These are phyloP conservation scores for Calonectria multiphialidica DNA, from an alignment of 2,329 filamentous ascomycete species.

Conservation along the genomic window DNA sequence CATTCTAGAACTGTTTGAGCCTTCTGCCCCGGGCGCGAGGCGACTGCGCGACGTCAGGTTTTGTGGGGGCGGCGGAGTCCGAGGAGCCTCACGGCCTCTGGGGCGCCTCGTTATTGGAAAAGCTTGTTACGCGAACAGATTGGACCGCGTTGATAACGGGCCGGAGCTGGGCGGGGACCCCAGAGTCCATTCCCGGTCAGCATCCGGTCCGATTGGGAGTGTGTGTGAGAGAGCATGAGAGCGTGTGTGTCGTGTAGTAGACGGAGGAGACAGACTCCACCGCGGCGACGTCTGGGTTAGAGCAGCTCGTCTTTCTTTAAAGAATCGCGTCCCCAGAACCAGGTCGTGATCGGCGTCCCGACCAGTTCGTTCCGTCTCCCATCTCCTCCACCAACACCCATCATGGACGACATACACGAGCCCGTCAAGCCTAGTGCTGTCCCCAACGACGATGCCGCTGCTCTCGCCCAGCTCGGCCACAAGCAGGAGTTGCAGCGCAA, in stretches of 20 bases:
- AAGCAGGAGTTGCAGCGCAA: slow-evolving; percentile 63
- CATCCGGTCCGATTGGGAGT: slow-evolving; percentile 21
- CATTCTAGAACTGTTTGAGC: slow-evolving; percentile 25
- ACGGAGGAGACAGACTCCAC: background rate
- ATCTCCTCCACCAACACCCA: background rate
- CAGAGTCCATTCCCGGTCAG: slow-evolving; percentile 25
- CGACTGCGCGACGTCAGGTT: slow-evolving; percentile 36
- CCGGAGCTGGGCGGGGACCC: slow-evolving; percentile 31
- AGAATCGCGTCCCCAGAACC: slow-evolving; percentile 1
- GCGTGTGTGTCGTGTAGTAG: background rate
- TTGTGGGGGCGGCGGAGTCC: slow-evolving; percentile 18
- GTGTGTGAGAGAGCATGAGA: background rate
- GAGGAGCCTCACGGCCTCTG: slow-evolving; percentile 30
- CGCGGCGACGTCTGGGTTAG: background rate
- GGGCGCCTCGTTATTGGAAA: slow-evolving; percentile 3
- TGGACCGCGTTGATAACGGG: slow-evolving; percentile 23
- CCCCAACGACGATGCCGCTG: slow-evolving; percentile 49
- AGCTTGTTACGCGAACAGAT: slow-evolving; percentile 37
- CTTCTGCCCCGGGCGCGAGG: slow-evolving; percentile 26
- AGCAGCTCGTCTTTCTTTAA: slow-evolving; percentile 3
- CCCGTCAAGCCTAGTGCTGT: slow-evolving; percentile 29
- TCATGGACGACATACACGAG: slow-evolving; percentile 36
- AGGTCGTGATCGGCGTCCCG: slow-evolving; percentile 23
- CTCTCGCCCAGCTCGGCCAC: slow-evolving; percentile 59
- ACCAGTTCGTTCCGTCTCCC: slow-evolving; percentile 11